A percentile compares a stretch with the other conserved stretches of the same genome.
These are phyloP conservation scores for Pseudogymnoascus sp. DNA, from an alignment of 2,329 filamentous ascomycete species.

Conservation along the genomic window DNA sequence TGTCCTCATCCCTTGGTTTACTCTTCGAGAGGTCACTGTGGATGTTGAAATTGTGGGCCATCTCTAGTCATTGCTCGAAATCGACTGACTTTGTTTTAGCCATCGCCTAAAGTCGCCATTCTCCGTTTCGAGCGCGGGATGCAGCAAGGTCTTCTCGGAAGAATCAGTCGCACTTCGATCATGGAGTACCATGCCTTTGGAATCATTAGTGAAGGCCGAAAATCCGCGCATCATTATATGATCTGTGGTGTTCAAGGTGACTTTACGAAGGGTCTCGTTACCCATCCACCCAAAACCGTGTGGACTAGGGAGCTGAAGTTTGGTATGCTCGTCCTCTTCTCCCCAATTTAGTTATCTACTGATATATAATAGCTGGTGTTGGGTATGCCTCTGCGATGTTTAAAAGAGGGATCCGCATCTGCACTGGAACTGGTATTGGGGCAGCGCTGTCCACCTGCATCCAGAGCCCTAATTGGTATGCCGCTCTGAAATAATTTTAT, in stretches of 20 bases:
- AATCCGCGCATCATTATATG: constrained; percentile 34
- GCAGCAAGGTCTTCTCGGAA: constrained; percentile 36
- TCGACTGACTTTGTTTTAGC: constrained; percentile 25
- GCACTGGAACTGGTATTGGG: constrained; percentile 36
- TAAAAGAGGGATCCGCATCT: constrained; percentile 36
- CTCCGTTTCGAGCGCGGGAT: constrained; percentile 35
- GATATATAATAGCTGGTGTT: constrained; percentile 31
- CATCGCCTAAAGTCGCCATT: constrained; percentile 36
- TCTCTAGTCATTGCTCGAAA: not conserved
- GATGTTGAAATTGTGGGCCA: constrained; percentile 34
- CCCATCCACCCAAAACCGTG: constrained; percentile 33
- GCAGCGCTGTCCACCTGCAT: constrained; percentile 37
- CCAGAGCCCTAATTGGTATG: constrained; percentile 33
- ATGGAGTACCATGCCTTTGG: constrained; percentile 40
- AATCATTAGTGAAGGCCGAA: constrained; percentile 35
- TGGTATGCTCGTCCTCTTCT: constrained; percentile 23
- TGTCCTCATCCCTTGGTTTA: constrained; percentile 35
- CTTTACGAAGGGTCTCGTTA: constrained; percentile 34
- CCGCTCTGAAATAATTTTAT: not conserved
- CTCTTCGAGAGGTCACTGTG: constrained; percentile 34
- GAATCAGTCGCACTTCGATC: constrained; percentile 36
- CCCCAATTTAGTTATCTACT: constrained; percentile 11
- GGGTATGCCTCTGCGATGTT: constrained; percentile 38
- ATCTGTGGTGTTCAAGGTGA: constrained; percentile 38
- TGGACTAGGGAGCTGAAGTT: constrained; percentile 38